Conservation (phyloP, 768 basidiomycete species). For the Asterophora lycoperdoides region DNA sequence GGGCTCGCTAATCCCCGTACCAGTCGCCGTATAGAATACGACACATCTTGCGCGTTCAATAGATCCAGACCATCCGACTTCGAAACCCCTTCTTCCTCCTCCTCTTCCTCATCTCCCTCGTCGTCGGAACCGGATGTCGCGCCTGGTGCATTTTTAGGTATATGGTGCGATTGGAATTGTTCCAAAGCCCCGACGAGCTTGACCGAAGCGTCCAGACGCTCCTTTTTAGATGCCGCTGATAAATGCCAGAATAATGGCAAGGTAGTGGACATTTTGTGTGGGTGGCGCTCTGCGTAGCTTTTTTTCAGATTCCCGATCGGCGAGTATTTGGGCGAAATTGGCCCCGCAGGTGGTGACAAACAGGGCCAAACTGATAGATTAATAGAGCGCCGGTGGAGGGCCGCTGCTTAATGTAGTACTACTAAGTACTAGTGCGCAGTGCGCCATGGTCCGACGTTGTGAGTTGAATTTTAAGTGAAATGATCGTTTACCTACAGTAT, state of each 20-base stretch:
- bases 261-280: conserved; percentile 67
- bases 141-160: conserved; percentile 34
- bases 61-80: conserved; percentile 52
- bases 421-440: too few species aligned
- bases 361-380: conserved; percentile 9
- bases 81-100: conserved; percentile 40
- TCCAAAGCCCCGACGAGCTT: conserved; percentile 79
- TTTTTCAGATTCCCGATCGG: conserved; percentile 15
- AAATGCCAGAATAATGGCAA: conserved; percentile 93
- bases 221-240: conserved; percentile 74
- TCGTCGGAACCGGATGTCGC: conserved; percentile 38
- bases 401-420: too few species aligned
- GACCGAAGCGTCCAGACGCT: conserved; percentile 80
- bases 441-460: too few species aligned
- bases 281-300: conserved; percentile 6
- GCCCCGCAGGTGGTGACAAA: not conserved
- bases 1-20: conserved; percentile 88
- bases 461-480: too few species aligned
- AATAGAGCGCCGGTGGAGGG: too few species aligned
- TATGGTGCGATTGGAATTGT: conserved; percentile 73
- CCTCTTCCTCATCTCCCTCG: conserved; percentile 38
- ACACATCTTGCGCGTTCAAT: conserved; percentile 84
- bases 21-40: conserved; percentile 86
- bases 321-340: conserved; percentile 11
- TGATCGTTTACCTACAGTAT: too few species aligned